These are phyloP conservation scores for Trichoderma hamatum DNA, from an alignment of 2,329 filamentous ascomycete species.

Conservation along the genomic window DNA sequence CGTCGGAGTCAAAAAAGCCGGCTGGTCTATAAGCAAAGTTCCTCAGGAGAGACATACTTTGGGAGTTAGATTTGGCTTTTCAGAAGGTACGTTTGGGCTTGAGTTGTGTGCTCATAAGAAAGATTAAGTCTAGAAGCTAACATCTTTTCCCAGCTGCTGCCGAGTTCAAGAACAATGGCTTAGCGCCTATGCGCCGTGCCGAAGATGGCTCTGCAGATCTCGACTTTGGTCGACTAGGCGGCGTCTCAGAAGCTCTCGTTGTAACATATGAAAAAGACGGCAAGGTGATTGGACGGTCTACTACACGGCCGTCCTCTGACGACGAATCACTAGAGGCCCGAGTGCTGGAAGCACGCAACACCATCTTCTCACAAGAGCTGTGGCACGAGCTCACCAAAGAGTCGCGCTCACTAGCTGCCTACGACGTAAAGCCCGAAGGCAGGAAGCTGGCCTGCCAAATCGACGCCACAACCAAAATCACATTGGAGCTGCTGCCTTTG, in stretches of 20 bases:
- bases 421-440: conserved; percentile 68
- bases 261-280: conserved; percentile 66
- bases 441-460: conserved; percentile 59
- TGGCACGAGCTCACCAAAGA: conserved; percentile 90
- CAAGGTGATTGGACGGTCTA: conserved; percentile 59
- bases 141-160: conserved; percentile 49
- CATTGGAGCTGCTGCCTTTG: conserved; percentile 70
- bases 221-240: conserved; percentile 61
- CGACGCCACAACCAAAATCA: conserved; percentile 55
- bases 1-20: conserved; percentile 75
- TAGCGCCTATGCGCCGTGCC: conserved; percentile 76
- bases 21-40: conserved; percentile 82
- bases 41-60: conserved; percentile 74
- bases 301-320: conserved; percentile 55
- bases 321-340: conserved; percentile 62
- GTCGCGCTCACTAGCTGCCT: conserved; percentile 70
- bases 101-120: not conserved
- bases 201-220: conserved; percentile 76
- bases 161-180: conserved; percentile 68
- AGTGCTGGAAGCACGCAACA: conserved; percentile 76
- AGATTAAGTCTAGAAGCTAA: conserved; percentile 33
- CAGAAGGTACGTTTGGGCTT: conserved; percentile 59
- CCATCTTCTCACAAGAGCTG: conserved; percentile 80
- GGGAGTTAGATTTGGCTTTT: conserved; percentile 86
- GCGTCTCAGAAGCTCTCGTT: conserved; percentile 63